phyloP scores from a whole-genome alignment of 1,284 basidiomycete genomes.

The Trametes hirsuta region DNA sequence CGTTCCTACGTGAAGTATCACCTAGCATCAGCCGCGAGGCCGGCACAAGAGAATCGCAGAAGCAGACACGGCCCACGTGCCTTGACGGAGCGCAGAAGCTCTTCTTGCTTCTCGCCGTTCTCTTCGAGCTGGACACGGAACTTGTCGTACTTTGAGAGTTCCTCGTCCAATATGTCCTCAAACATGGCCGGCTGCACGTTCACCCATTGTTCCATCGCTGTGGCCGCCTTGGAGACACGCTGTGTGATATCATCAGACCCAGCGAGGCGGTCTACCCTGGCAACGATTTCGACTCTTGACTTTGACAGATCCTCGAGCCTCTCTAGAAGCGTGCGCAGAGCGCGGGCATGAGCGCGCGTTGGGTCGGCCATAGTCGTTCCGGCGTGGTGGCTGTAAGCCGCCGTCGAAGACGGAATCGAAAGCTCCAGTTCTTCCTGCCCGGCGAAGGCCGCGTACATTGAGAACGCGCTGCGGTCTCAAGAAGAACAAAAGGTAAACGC shows the following conservation, averaged over 20 bases:
- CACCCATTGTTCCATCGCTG: slow-evolving; percentile 63
- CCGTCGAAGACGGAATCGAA: slow-evolving; percentile 68
- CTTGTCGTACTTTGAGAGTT: slow-evolving; percentile 82
- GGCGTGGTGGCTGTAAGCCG: slow-evolving; percentile 38
- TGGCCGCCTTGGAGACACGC: slow-evolving; percentile 70
- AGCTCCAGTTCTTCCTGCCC: slow-evolving; percentile 69
- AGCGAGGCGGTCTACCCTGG: slow-evolving; percentile 66
- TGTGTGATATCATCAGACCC: slow-evolving; percentile 79
- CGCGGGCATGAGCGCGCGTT: slow-evolving; percentile 69
- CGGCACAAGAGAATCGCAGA: not conserved
- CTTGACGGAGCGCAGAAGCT: slow-evolving; percentile 69
- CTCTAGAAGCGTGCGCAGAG: slow-evolving; percentile 80
- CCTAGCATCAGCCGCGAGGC: no score
- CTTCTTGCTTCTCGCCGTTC: slow-evolving; percentile 64
- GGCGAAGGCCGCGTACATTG: not conserved
- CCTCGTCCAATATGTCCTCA: slow-evolving; percentile 79
- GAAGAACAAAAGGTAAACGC: slow-evolving; percentile 13
- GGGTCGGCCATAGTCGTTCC: slow-evolving; percentile 32
- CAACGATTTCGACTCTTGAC: slow-evolving; percentile 63
- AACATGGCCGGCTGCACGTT: slow-evolving; percentile 87
- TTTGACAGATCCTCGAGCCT: slow-evolving; percentile 76
- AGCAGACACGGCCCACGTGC: slow-evolving; percentile 30
- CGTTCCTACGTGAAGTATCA: slow-evolving; percentile 49
- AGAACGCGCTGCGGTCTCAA: not conserved
- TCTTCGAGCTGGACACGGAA: slow-evolving; percentile 69